Percentiles rank a stretch among this genome's conserved stretches.
Evolutionary conservation across 257 asterid species (phyloP).

Genomic region (Jacaranda mimosifolia): DNA sequence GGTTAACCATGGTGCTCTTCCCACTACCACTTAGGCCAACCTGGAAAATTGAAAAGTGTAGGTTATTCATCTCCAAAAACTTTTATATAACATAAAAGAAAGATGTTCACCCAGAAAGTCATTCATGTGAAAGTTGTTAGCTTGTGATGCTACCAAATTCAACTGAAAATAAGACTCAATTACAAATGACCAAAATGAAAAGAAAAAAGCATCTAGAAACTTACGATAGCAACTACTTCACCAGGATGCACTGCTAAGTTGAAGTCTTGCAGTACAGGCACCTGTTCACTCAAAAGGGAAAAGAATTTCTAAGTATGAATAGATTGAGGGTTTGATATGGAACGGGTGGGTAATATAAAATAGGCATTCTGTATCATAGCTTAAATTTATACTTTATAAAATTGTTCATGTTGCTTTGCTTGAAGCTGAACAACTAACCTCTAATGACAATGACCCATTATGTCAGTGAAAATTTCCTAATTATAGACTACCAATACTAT

Average conservation of each 20-base stretch:
- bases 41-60: conserved; percentile 46
- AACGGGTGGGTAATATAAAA: conserved; percentile 15
- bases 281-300: conserved; percentile 55
- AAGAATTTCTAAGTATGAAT: conserved; percentile 2
- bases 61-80: conserved; percentile 22
- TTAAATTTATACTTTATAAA: neutral
- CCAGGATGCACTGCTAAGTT: conserved; percentile 79
- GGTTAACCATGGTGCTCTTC: conserved; percentile 93
- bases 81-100: neutral
- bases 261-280: conserved; percentile 69
- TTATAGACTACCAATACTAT: conserved; percentile 9
- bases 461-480: neutral
- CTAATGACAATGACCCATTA: neutral
- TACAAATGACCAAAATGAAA: conserved; percentile 13
- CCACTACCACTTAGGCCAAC: conserved; percentile 99
- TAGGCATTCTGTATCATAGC: conserved; percentile 22
- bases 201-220: conserved; percentile 35
- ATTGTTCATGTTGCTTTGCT: conserved; percentile 22
- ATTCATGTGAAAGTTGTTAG: conserved; percentile 14
- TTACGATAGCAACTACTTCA: conserved; percentile 94
- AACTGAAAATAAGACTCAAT: conserved; percentile 19
- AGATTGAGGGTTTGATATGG: neutral
- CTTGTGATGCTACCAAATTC: conserved; percentile 8
- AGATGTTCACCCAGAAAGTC: conserved; percentile 23
- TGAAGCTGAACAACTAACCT: conserved; percentile 16